Percentiles rank a stretch among this genome's conserved stretches.
These are phyloP conservation scores for Ustilago bromivora DNA, from an alignment of 1,284 basidiomycete genomes.

Conservation along the genomic window DNA sequence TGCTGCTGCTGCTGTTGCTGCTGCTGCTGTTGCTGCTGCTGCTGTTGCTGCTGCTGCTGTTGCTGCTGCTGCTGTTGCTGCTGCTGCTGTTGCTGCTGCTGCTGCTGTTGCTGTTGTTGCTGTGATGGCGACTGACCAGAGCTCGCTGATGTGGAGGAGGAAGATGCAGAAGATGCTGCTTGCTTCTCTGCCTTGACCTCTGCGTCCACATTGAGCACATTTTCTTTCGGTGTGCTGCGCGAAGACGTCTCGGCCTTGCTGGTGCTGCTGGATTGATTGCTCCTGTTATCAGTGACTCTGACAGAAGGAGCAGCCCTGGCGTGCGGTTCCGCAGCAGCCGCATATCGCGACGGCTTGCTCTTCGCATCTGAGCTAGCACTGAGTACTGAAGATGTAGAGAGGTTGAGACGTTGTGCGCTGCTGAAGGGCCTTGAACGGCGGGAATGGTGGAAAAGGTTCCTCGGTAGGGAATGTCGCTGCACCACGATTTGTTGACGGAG, in stretches of 20 bases:
- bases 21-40: constrained; percentile 14
- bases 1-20: constrained; percentile 13
- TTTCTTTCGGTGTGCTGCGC: constrained; percentile 18
- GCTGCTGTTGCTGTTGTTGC: constrained; percentile 16
- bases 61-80: constrained; percentile 26
- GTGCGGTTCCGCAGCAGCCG: not conserved
- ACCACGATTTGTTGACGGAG: not conserved
- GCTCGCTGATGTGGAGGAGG: constrained; percentile 7
- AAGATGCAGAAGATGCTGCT: not conserved
- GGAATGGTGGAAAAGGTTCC: constrained; percentile 30
- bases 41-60: constrained; percentile 15
- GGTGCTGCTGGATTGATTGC: not conserved
- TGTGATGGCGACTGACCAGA: constrained; percentile 10
- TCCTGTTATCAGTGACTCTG: constrained; percentile 29
- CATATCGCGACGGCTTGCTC: not conserved
- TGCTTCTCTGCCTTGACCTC: not conserved
- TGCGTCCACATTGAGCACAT: constrained; percentile 24
- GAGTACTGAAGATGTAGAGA: constrained; percentile 20
- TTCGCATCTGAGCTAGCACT: constrained; percentile 12
- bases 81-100: constrained; percentile 21
- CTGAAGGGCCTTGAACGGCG: constrained; percentile 22
- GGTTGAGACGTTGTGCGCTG: constrained; percentile 13
- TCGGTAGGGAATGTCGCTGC: constrained; percentile 31
- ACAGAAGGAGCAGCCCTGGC: constrained; percentile 10
- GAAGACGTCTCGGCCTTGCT: constrained; percentile 9